Base-by-base conservation (phyloP, 805 yeast species). In the Tetrapisispora nanseiensis region DNA sequence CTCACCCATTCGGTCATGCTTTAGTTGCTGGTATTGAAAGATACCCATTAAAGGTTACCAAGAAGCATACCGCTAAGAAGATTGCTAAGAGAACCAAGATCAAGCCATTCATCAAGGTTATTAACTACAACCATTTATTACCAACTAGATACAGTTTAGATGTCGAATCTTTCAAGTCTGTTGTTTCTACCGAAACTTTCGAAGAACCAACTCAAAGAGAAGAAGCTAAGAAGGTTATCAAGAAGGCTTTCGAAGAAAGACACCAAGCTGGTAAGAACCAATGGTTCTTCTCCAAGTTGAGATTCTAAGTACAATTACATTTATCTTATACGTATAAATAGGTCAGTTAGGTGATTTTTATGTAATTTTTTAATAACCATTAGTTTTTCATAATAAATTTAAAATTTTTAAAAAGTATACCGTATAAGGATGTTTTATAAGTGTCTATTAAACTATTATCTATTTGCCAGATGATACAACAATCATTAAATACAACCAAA, bases 231-330 rank as follows among this genome's bases (percentile, higher is more conserved):
- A 90, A 92, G 80, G 89, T 82, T 69, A 86, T 92, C 72, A 92
- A 86, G 86, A 85, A 89, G 81, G 95, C 95, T 70, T 90, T 92
- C 68, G 98, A 92, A 78, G 95, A 90, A 78, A 86, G 87, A 81
- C 95, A 90, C 80, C 94, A 85, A 73, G 86, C 96, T 69, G 98
- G 98, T 72, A 87, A 92, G 84, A 90, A 90, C 89, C 89, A 87
- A 78, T 92, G 98, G 98, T 92, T 92, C 81, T 92, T 92, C 89
- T 81, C 95, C 74, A 92, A 92, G 78, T 82, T 86, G 70, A 80
- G 82, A 76, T 86, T 86, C 76, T 86, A 84, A 79, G 31, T 40
- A 34, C 39, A 33, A 40, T 40, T 40, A 40, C 43, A 40, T 34
- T 40, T 29, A 33, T 28, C 27, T 28, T 34, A 37, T 26, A 33